A percentile compares a stretch with the other conserved stretches of the same genome.
Evolutionary conservation across 192 early-diverging fungal genomes (phyloP).

Genomic region (Mortierella alpina): DNA sequence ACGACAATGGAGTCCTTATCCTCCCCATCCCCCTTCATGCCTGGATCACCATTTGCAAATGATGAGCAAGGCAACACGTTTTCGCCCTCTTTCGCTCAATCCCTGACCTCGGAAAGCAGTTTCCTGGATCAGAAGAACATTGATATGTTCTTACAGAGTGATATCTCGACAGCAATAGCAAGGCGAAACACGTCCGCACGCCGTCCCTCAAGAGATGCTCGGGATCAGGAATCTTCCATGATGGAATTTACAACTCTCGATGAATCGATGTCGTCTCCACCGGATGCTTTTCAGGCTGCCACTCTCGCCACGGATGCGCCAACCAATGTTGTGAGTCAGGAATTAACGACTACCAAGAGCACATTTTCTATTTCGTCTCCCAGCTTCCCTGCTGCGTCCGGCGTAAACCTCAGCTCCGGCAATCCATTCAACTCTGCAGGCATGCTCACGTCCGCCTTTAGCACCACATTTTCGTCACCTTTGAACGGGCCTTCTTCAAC

Average conservation of each 20-base stretch:
- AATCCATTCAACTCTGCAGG: constrained; percentile 35
- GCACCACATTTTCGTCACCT: constrained; percentile 25
- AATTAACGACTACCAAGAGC: neutral
- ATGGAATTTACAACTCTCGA: constrained; percentile 48
- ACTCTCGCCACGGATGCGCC: neutral
- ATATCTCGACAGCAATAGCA: constrained; percentile 3
- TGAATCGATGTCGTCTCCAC: constrained; percentile 36
- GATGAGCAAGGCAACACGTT: constrained; percentile 21
- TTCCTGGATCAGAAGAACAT: constrained; percentile 48
- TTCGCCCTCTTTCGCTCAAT: constrained; percentile 18
- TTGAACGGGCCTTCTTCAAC: constrained; percentile 1
- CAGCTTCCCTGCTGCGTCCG: neutral
- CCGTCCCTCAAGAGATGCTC: constrained; percentile 1
- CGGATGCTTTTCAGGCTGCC: constrained; percentile 11
- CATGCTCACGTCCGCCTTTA: constrained; percentile 29
- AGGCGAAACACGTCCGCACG: neutral
- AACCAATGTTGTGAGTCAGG: neutral
- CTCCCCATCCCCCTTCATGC: constrained; percentile 33
- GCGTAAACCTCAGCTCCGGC: neutral
- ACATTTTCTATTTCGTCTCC: constrained; percentile 14
- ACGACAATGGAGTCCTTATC: neutral
- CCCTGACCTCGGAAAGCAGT: constrained; percentile 11
- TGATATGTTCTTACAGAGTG: constrained; percentile 29
- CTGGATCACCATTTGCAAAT: constrained; percentile 34
- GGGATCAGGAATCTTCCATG: constrained; percentile 21